These are phyloP conservation scores for Mitragyna speciosa DNA, from an alignment of 257 asterid genomes.

Conservation along the genomic window DNA sequence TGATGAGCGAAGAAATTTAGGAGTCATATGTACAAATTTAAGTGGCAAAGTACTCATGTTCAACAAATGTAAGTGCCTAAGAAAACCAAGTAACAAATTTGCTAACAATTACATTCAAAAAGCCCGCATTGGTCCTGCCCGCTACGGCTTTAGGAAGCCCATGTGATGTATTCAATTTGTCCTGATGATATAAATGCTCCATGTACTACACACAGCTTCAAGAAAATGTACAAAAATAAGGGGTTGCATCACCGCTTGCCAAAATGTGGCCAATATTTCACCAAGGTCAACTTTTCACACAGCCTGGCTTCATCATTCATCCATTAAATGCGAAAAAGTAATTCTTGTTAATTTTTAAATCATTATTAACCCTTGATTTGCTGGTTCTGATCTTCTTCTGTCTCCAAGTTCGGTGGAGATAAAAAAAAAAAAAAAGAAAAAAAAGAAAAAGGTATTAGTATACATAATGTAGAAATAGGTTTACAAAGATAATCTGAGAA, in stretches of 20 bases:
- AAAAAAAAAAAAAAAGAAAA: not conserved
- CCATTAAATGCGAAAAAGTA: constrained; percentile 4
- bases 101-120: not conserved
- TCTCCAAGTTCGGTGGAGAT: not conserved
- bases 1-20: too few relatives aligned
- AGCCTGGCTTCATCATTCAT: constrained; percentile 28
- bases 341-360: not conserved
- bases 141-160: not conserved
- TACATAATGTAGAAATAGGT: too few relatives aligned
- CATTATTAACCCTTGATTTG: not conserved
- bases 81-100: not conserved
- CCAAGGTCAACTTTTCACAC: constrained; percentile 20
- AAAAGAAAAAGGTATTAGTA: not conserved
- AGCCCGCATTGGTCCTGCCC: not conserved
- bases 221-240: not conserved
- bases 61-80: too few relatives aligned
- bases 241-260: not conserved
- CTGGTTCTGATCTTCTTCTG: not conserved
- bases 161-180: constrained; percentile 5
- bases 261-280: constrained; percentile 24
- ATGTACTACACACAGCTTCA: not conserved
- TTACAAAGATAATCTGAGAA: too few relatives aligned
- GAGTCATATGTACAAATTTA: too few relatives aligned
- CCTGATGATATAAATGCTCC: constrained; percentile 5
- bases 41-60: not conserved